Evolutionary conservation across 2,329 filamentous ascomycete genomes (phyloP).

Genomic region (Mycosphaerella sp.): DNA sequence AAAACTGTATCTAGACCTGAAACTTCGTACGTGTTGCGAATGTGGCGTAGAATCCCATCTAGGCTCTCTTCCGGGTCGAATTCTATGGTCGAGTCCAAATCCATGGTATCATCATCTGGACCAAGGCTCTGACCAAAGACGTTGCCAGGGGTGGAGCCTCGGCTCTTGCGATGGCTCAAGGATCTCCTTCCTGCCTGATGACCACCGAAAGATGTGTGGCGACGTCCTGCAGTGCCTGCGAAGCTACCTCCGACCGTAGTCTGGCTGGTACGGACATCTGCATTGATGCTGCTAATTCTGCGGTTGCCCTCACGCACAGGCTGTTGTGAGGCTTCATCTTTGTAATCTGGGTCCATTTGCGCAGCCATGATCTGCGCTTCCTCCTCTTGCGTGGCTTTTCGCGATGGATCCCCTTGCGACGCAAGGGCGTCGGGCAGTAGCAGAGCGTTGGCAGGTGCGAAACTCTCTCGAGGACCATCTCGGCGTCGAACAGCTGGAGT

Average conservation of each 20-base stretch:
- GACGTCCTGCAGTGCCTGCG: conserved; percentile 51
- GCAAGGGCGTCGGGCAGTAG: conserved; percentile 30
- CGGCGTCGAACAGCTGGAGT: conserved; percentile 62
- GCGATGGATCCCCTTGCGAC: conserved; percentile 19
- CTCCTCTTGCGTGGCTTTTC: conserved; percentile 28
- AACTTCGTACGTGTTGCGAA: conserved; percentile 28
- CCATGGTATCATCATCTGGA: conserved; percentile 31
- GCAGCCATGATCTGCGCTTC: conserved; percentile 45
- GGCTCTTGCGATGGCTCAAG: conserved; percentile 44
- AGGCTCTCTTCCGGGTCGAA: conserved; percentile 26
- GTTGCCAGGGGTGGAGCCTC: conserved; percentile 52
- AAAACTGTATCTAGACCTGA: conserved; percentile 30
- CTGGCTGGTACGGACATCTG: conserved; percentile 41
- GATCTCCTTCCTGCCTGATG: conserved; percentile 56
- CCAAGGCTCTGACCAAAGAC: conserved; percentile 31
- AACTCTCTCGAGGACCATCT: conserved; percentile 66
- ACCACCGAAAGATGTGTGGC: conserved; percentile 64
- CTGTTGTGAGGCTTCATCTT: conserved; percentile 41
- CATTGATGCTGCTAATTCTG: conserved; percentile 80
- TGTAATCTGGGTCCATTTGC: conserved; percentile 45
- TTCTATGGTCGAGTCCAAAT: conserved; percentile 28
- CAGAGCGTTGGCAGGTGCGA: conserved; percentile 48
- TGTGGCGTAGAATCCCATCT: conserved; percentile 26
- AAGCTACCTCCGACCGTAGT: conserved; percentile 40
- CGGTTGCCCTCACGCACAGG: conserved; percentile 53